These are phyloP conservation scores for Linnemannia hyalina DNA, from an alignment of 192 early-diverging fungal species.

Conservation along the genomic window DNA sequence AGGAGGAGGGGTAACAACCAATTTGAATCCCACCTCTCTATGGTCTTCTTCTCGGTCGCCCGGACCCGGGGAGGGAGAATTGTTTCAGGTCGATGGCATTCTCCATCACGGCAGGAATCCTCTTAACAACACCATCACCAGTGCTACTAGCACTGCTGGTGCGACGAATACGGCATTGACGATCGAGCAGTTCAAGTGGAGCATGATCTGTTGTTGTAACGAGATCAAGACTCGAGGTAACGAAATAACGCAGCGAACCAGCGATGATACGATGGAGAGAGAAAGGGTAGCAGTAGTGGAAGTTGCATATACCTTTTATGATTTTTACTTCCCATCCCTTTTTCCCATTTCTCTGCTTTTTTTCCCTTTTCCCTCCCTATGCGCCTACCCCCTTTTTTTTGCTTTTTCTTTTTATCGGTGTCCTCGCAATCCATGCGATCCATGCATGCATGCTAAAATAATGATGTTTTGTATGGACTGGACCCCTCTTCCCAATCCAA, in stretches of 20 bases:
- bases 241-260: background rate
- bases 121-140: background rate
- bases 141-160: background rate
- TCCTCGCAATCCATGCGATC: background rate
- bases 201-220: slow-evolving; percentile 30
- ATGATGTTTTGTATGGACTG: slow-evolving; percentile 1
- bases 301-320: background rate
- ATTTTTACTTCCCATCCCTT: background rate
- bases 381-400: background rate
- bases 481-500: background rate
- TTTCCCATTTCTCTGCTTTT: background rate
- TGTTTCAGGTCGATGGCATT: slow-evolving; percentile 5
- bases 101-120: background rate
- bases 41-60: background rate
- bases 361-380: background rate
- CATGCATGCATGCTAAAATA: slow-evolving; percentile 7
- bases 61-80: background rate
- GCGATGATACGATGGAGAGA: background rate
- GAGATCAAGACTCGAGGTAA: slow-evolving; percentile 50
- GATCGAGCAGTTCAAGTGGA: slow-evolving; percentile 52
- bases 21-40: background rate
- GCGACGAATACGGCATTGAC: background rate
- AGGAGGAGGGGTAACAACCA: background rate
- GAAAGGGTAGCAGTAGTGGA: background rate
- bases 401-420: background rate